Evolutionary conservation across 768 basidiomycete species (phyloP), one percentile per base, ranked within the genome.

Genomic region (Russula sp.): DNA sequence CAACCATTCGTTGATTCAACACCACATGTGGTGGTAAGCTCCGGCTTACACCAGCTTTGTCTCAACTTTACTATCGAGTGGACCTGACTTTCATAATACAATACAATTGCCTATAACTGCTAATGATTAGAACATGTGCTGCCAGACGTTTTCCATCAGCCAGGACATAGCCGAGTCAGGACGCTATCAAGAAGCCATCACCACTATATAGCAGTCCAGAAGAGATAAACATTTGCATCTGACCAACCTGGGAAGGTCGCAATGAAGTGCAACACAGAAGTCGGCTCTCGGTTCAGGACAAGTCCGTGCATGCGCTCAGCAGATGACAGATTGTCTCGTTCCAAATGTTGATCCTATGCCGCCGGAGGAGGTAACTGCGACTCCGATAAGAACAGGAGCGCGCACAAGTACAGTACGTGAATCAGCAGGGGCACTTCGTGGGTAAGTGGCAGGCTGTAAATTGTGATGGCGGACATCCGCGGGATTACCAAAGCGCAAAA

Each of bases 401-500:
- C 43, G 34, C n/a, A 57, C 18, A n/a, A 13, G 56, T 4, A 22
- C 32, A 39, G 25, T 47, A 3, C 32, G n/a, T 47, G 7, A 29
- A 10, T 8, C 45, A 29, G 16, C 25, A 29, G 25, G 25, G 25
- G 13, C 11, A 55, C 13, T 55, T 16, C 13, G n/a, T 22, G 7
- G 20, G 20, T 13, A 22, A 22, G 56, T 29, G 8, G 18, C 34
- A 16, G 13, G n/a, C n/a, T 16, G 55, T 25, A 20, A 5, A n/a
- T 4, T 2, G 36, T 7, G n/a, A 29, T 1, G n/a, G 14, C 47
- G 13, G 36, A 49, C 6, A 25, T 58, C 57, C 38, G 48, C 2
- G 20, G 32, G 41, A 59, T 59, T 59, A 59, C 41, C 58, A 59
- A 59, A 59, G 58, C 58, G 25, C 25, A 29, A 29, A 29, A 29